phyloP scores from a whole-genome alignment of 1,284 basidiomycete species.

The Austroboletus sp. region DNA sequence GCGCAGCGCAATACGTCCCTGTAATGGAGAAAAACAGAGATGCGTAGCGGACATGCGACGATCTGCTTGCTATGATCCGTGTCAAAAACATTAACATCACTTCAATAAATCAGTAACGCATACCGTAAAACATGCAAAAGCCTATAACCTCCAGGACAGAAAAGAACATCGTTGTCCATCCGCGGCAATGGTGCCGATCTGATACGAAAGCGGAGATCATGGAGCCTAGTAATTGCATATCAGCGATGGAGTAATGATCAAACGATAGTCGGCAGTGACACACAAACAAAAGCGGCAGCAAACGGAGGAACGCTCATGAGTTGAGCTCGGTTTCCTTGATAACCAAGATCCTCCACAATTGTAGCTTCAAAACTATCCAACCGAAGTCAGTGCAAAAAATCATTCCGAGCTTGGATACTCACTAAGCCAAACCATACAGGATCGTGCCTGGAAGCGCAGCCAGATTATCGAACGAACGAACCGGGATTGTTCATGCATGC shows the following conservation, averaged over 20 bases:
- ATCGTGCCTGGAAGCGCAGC: constrained; percentile 32
- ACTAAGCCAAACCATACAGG: constrained; percentile 39
- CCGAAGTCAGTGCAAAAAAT: not conserved
- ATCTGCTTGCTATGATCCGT: constrained; percentile 14
- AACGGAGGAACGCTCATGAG: constrained; percentile 48
- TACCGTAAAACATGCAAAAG: constrained; percentile 46
- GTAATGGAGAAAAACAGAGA: constrained; percentile 47
- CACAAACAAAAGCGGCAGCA: constrained; percentile 41
- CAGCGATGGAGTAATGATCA: not conserved
- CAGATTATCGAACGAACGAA: not conserved
- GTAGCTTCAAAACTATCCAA: constrained; percentile 45
- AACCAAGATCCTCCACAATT: constrained; percentile 44
- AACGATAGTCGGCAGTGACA: not conserved
- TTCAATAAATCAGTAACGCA: constrained; percentile 2
- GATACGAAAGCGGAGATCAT: constrained; percentile 40
- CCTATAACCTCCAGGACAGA: constrained; percentile 37
- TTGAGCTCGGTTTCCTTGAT: constrained; percentile 39
- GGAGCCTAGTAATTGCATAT: constrained; percentile 27
- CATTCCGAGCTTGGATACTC: not conserved
- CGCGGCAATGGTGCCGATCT: constrained; percentile 42
- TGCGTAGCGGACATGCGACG: constrained; percentile 39
- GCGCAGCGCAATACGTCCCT: constrained; percentile 42
- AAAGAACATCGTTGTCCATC: constrained; percentile 34
- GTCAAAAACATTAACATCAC: not conserved
- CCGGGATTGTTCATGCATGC: constrained; percentile 10